Evolutionary conservation across 371 early-diverging fungal species (phyloP).

Genomic region (Umbelopsis sp.): DNA sequence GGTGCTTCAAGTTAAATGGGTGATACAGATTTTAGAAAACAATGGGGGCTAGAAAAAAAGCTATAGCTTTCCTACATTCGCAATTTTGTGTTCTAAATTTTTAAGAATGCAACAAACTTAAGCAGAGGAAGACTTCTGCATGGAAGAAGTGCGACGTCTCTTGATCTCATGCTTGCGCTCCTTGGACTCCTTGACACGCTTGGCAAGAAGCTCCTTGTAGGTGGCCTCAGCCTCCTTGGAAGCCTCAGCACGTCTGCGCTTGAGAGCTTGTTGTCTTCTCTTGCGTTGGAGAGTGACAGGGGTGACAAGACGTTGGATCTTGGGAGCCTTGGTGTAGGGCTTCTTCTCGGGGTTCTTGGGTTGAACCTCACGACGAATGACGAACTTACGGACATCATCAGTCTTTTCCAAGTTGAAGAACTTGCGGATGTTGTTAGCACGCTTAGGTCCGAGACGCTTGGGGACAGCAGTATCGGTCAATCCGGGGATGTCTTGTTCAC

Average conservation of each 20-base stretch:
- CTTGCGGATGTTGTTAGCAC: conserved; percentile 98
- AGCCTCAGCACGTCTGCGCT: conserved; percentile 78
- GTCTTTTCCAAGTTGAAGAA: conserved; percentile 95
- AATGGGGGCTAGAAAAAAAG: neutral
- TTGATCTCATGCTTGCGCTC: conserved; percentile 66
- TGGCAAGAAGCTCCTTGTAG: conserved; percentile 90
- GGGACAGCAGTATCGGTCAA: conserved; percentile 94
- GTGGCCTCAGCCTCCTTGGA: conserved; percentile 88
- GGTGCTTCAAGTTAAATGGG: conserved; percentile 19
- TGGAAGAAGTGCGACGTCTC: conserved; percentile 65
- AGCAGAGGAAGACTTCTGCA: conserved; percentile 60
- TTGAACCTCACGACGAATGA: conserved; percentile 94
- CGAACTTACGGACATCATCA: conserved; percentile 98
- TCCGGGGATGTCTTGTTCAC: conserved; percentile 94
- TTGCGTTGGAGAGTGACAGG: conserved; percentile 94
- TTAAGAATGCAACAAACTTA: conserved; percentile 34
- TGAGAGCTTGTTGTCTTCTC: conserved; percentile 82
- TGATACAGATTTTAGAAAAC: conserved; percentile 18
- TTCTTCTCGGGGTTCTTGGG: conserved; percentile 89
- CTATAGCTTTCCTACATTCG: conserved; percentile 15
- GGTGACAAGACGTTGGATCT: conserved; percentile 98
- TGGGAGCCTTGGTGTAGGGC: conserved; percentile 91
- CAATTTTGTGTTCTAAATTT: conserved; percentile 13
- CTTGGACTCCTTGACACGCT: conserved; percentile 90
- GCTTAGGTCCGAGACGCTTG: conserved; percentile 98